A percentile compares a stretch with the other conserved stretches of the same genome.
Conservation (phyloP, 768 basidiomycete species). For the Hydnomerulius pinastri region DNA sequence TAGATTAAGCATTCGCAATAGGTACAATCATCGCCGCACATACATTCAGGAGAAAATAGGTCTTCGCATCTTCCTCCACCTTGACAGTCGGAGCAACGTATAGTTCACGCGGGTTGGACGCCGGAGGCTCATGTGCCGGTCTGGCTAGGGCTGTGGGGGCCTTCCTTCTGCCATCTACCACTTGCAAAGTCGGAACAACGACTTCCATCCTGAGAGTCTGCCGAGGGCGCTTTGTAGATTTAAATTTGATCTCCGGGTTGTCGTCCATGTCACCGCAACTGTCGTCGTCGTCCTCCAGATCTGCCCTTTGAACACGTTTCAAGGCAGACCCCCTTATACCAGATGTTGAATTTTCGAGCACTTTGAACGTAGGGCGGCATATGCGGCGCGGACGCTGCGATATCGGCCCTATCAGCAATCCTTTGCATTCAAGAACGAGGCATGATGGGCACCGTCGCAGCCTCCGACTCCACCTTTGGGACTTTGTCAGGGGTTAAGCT, state of each 20-base stretch:
- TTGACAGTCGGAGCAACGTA: conserved; percentile 6
- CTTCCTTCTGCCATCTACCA: background rate
- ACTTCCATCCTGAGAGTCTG: conserved; percentile 10
- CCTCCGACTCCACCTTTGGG: too few relatives aligned
- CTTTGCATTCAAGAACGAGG: background rate
- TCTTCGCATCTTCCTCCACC: conserved; percentile 4
- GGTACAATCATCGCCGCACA: background rate
- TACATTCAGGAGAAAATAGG: conserved; percentile 8
- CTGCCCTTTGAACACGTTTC: too few relatives aligned
- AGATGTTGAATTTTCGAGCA: background rate
- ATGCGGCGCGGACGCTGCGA: conserved; percentile 3
- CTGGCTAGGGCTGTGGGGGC: too few relatives aligned
- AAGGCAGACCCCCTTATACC: too few relatives aligned
- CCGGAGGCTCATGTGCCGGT: too few relatives aligned
- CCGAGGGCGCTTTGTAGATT: background rate
- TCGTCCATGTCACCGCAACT: background rate
- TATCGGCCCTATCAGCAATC: background rate
- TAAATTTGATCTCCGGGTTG: too few relatives aligned
- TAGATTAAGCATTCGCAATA: too few relatives aligned
- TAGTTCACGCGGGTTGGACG: too few relatives aligned
- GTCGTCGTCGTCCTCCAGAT: too few relatives aligned
- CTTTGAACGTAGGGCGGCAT: conserved; percentile 7
- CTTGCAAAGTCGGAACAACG: conserved; percentile 6
- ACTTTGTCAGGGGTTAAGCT: too few relatives aligned
- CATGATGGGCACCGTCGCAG: too few relatives aligned